Evolutionary conservation across 1,284 basidiomycete genomes (phyloP).

Genomic region (Trichosporon sp.): DNA sequence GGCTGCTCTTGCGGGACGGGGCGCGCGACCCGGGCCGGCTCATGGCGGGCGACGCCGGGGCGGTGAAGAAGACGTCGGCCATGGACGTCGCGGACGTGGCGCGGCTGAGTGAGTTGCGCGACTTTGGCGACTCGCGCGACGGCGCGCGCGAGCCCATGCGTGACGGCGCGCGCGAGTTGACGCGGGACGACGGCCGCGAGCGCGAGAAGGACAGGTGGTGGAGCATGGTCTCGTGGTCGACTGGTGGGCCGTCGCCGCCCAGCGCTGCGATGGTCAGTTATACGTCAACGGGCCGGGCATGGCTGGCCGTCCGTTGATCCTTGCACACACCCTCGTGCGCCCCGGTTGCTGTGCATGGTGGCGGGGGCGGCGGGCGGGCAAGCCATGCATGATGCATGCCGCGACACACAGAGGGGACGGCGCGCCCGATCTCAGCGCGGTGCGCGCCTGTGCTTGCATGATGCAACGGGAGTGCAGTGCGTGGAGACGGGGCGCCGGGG

Average conservation of each 20-base stretch:
- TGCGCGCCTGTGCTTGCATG: neutral
- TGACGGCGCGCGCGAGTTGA: slow-evolving; percentile 14
- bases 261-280: slow-evolving; percentile 22
- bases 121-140: slow-evolving; percentile 2
- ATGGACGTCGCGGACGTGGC: slow-evolving; percentile 32
- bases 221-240: slow-evolving; percentile 28
- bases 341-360: neutral
- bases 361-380: too few species aligned
- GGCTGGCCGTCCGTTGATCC: neutral
- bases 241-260: slow-evolving; percentile 28
- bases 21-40: slow-evolving; percentile 2
- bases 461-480: neutral
- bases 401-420: neutral
- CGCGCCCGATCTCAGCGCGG: neutral
- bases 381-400: neutral
- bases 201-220: slow-evolving; percentile 26
- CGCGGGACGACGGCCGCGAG: slow-evolving; percentile 17
- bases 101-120: slow-evolving; percentile 1
- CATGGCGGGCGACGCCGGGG: slow-evolving; percentile 30
- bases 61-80: slow-evolving; percentile 47
- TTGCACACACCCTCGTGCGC: neutral
- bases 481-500: neutral
- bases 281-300: neutral
- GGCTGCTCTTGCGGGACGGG: slow-evolving; percentile 11
- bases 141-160: slow-evolving; percentile 11